Evolutionary conservation across 768 basidiomycete genomes (phyloP), one percentile per base, ranked within the genome.

Genomic region (Daedalea quercina): DNA sequence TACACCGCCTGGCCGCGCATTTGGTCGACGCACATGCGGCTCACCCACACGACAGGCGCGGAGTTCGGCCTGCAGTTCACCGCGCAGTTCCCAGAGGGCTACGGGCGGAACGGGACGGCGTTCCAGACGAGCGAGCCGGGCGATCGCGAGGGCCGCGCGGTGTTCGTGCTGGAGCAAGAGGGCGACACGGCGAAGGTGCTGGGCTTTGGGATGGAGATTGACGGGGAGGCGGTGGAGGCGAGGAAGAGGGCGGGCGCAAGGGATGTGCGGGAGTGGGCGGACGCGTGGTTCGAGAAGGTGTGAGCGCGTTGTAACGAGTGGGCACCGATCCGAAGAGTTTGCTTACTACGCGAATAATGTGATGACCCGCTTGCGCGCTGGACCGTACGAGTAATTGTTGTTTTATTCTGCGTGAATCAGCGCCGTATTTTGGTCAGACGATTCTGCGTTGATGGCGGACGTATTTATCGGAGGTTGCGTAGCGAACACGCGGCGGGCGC

Each of bases 11-110:
- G 44, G 28, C 54, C 53, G 19, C 57, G 57, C 42, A 23, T 52
- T 2, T 72, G 67, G 67, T 60, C 65, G 0, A 65, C 69, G 19
- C 73, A 76, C 53, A 20, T 74, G 20, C 69, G 71, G 22, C 24
- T 57, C 17, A 31, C 1, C 44, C 70, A 34, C 51, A 43, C 15
- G 59, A 60, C 50, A 28, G 45, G 9, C 1, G 44, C 57, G n/a
- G 31, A 50, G 9, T 76, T 71, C 50, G 33, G 20, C 1, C 31
- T 66, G 3, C 22, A 51, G 11, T 47, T 61, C 2, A 63, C 68
- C 6, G 53, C 55, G 2, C 58, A 72, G 2, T 74, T 67, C 55
- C 66, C 69, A 1, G 20, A 66, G 0, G 73, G 74, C 4, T 74
- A 69, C 44, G 73, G 75, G 9, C 4, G 1, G 26, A 54, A 54